Evolutionary conservation across 768 basidiomycete genomes (phyloP), one percentile per base, ranked within the genome.

Genomic region (Crepidotus variabilis): DNA sequence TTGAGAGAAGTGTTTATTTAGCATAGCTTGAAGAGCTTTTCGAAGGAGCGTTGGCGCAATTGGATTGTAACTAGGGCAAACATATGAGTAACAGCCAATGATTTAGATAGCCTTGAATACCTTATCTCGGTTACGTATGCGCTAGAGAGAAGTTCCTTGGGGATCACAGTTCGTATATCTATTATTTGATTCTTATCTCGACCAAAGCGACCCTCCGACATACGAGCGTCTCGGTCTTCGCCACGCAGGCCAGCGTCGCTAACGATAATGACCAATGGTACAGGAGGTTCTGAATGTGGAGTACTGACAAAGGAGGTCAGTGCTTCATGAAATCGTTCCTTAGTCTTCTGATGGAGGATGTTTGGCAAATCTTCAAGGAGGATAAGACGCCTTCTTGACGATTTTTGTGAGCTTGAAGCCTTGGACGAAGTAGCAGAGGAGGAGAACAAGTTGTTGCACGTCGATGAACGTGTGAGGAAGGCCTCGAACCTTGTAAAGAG

Each of bases 301-400:
- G 74, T 68, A 10, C 68, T 62, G 9, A 86, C 79, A 47, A 93
- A 78, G 0, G 80, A 67, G 50, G 84, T 71, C 0, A 97, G 67
- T 5, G 86, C 77, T 0, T 81, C 76, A 65, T 94, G 93, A 68
- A 96, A 95, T 8, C 81, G 80, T 13, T 74, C 71, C 63, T 85
- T 87, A 0, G 87, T 91, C 21, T 78, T 72, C 5, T 74, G 69
- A 70, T 94, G 92, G 4, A 92, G 74, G 54, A 98, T 83, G 66
- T 98, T 98, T 0, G 96, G 97, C 1, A 99, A 79, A 55, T 95
- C 90, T 71, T 95, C 92, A 7, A 97, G 75, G 3, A 98, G 83
- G 52, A 98, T 79, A 6, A 95, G 65, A 33, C 85, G 84, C 0
- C 78, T 80, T 72, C 73, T 50, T 57, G 52, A 24, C 55, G 63